phyloP scores from a whole-genome alignment of 1,284 basidiomycete genomes.

The Blastosporella zonata region DNA sequence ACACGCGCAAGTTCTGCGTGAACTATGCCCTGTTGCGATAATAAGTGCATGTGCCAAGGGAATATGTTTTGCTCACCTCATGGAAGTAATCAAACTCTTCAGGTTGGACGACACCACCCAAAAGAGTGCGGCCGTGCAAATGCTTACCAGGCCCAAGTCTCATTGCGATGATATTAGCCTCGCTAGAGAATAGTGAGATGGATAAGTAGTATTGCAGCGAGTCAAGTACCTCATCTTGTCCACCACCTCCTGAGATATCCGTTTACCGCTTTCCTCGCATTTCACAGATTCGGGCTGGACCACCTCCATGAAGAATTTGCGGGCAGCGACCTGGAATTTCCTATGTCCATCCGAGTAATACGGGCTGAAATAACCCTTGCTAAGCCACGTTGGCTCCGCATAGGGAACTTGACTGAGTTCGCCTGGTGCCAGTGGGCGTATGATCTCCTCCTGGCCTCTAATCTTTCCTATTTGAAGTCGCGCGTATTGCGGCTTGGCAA shows the following conservation, averaged over 20 bases:
- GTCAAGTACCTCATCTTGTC: constrained; percentile 63
- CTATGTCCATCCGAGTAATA: constrained; percentile 80
- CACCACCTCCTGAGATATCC: constrained; percentile 70
- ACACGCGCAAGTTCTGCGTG: constrained; percentile 85
- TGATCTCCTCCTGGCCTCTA: constrained; percentile 60
- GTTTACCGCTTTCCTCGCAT: constrained; percentile 81
- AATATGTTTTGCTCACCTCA: constrained; percentile 40
- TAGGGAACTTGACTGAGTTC: constrained; percentile 81
- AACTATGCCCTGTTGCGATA: constrained; percentile 59
- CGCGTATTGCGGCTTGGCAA: constrained; percentile 77
- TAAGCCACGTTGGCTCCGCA: constrained; percentile 87
- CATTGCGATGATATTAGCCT: constrained; percentile 86
- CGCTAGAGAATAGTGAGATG: constrained; percentile 33
- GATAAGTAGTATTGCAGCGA: neutral
- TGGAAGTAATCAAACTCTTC: constrained; percentile 89
- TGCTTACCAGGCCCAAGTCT: constrained; percentile 88
- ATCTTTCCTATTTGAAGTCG: constrained; percentile 82
- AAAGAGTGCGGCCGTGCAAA: constrained; percentile 80
- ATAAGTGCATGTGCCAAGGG: neutral
- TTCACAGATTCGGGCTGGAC: constrained; percentile 61
- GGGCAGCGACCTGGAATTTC: constrained; percentile 62
- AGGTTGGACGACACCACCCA: constrained; percentile 82
- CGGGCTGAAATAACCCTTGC: constrained; percentile 74
- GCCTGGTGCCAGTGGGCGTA: constrained; percentile 61
- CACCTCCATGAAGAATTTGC: constrained; percentile 63